Evolutionary conservation across 345 rosid species (phyloP).

Genomic region (Rhizophora apiculata): DNA sequence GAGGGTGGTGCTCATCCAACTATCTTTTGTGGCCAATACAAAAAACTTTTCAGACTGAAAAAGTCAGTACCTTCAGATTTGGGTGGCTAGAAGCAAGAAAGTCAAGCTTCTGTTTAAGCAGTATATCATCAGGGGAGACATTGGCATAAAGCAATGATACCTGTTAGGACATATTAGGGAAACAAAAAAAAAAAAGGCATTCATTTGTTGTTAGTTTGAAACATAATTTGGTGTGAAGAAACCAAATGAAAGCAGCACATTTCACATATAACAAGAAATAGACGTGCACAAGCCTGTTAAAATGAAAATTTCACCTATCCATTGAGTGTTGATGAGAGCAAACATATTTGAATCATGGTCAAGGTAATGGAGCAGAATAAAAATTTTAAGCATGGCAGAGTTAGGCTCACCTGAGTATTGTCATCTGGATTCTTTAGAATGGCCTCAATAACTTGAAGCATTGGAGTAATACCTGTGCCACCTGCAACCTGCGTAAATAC

Average conservation of each 20-base stretch:
- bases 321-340: background rate
- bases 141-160: constrained; percentile 80
- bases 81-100: constrained; percentile 74
- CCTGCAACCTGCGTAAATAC: constrained; percentile 68
- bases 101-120: constrained; percentile 89
- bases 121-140: constrained; percentile 90
- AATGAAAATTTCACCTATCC: background rate
- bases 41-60: constrained; percentile 3
- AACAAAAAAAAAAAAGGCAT: background rate
- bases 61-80: constrained; percentile 62
- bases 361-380: background rate
- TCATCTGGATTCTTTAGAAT: constrained; percentile 83
- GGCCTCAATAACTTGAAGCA: constrained; percentile 94
- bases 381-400: background rate
- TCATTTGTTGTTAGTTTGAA: background rate
- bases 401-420: constrained; percentile 66
- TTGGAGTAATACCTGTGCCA: constrained; percentile 94
- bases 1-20: background rate
- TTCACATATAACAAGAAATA: background rate
- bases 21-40: background rate
- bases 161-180: constrained; percentile 30
- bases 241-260: background rate
- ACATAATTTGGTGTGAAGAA: no score
- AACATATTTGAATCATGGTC: background rate
- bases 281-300: background rate